Conservation (phyloP, 345 rosid genomes). For the Sonneratia caseolaris region DNA sequence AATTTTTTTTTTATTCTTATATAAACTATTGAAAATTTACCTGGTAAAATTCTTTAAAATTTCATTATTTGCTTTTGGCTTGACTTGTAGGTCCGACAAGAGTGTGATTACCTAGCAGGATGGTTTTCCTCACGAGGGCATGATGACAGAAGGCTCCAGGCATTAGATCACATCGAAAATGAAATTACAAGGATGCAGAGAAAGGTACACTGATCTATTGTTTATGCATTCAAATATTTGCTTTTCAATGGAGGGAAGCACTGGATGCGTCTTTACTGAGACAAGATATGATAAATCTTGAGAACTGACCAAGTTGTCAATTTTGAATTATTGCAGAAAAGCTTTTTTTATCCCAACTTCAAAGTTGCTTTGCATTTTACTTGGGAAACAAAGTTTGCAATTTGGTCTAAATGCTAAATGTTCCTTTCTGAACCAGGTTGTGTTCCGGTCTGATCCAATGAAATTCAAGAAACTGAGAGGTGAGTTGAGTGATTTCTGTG, state of each 20-base stretch:
- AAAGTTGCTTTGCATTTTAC: background rate
- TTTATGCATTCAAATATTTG: background rate
- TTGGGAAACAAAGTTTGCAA: background rate
- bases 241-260: background rate
- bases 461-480: slow-evolving; percentile 55
- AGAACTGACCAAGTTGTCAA: background rate
- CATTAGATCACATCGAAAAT: slow-evolving; percentile 38
- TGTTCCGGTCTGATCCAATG: slow-evolving; percentile 54
- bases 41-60: background rate
- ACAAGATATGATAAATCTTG: background rate
- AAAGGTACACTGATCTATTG: slow-evolving; percentile 37
- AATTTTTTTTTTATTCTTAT: background rate
- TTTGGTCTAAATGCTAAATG: slow-evolving; percentile 1
- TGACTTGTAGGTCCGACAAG: slow-evolving; percentile 52
- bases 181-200: slow-evolving; percentile 40
- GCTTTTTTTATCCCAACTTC: background rate
- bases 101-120: slow-evolving; percentile 71
- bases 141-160: slow-evolving; percentile 30
- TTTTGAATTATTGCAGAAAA: too few species aligned
- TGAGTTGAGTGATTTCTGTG: slow-evolving; percentile 53
- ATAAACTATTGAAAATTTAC: background rate
- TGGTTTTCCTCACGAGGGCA: slow-evolving; percentile 31
- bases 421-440: slow-evolving; percentile 42
- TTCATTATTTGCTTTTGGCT: background rate
- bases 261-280: background rate